Evolutionary conservation across 148 eudicot species (phyloP).

Genomic region (Silene latifolia): DNA sequence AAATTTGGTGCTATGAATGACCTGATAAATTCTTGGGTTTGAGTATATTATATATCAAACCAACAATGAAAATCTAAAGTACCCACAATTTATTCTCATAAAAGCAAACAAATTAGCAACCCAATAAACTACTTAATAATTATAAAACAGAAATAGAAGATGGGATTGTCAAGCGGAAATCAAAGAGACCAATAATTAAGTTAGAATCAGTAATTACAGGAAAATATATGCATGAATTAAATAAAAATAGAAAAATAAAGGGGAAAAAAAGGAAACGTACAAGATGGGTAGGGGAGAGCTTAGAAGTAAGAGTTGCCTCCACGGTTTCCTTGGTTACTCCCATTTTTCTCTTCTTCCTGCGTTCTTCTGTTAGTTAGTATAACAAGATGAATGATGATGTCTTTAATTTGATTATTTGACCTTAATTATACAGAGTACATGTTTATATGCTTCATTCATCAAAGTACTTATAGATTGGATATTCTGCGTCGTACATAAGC

Average conservation of each 20-base stretch:
- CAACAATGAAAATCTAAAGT: neutral
- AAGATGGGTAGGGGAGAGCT: conserved; percentile 39
- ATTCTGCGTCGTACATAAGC: too few species aligned
- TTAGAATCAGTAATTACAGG: neutral
- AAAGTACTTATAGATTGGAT: too few species aligned
- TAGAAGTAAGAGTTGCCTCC: conserved; percentile 39
- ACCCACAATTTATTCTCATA: neutral
- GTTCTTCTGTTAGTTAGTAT: too few species aligned
- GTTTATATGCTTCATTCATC: too few species aligned
- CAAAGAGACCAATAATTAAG: neutral
- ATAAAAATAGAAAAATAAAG: neutral
- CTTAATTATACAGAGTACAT: too few species aligned
- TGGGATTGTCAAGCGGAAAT: neutral
- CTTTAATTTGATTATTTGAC: neutral
- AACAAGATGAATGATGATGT: neutral
- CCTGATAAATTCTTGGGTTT: too few species aligned
- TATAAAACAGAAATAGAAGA: neutral
- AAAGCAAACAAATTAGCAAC: too few species aligned
- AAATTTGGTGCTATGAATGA: too few species aligned
- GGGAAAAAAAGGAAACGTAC: conserved; percentile 20
- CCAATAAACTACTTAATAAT: too few species aligned
- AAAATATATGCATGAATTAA: too few species aligned
- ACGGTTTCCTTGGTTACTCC: conserved; percentile 41
- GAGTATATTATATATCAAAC: too few species aligned
- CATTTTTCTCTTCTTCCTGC: conserved; percentile 11